Evolutionary conservation across 2,329 filamentous ascomycete genomes (phyloP), one percentile per base, ranked within the genome.

Genomic region (Penicillium sp.): DNA sequence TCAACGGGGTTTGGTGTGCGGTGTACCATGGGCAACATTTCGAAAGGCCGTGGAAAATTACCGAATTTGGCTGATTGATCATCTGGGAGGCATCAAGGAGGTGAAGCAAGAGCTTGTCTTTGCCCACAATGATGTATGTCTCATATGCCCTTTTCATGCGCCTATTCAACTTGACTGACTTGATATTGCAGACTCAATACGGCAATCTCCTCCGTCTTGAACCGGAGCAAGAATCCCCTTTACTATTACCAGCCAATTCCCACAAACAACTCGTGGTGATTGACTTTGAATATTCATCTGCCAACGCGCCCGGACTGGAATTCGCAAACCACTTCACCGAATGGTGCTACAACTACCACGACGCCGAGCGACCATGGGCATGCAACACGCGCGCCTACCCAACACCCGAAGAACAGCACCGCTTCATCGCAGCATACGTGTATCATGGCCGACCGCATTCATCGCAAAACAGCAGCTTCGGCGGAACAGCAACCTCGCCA

Each of bases 311-410:
- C 0, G 94, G 91, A 1, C 80, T 91, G 16, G 94, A 99, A 72
- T 97, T 99, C 70, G 94, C 91, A 57, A 99, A 99, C 71, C 94
- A 99, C 74, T 99, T 99, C 74, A 89, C 90, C 1, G 94, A 99
- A 74, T 99, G 94, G 94, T 89, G 90, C 65, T 97, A 97, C 79
- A 93, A 99, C 74, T 99, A 99, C 74, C 92, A 97, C 69, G 86
- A 94, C 68, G 73, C 83, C 3, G 76, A 78, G 26, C 75, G 74
- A 30, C 78, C 90, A 0, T 85, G 84, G 76, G 83, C 79, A 24
- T 93, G 90, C 79, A 85, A 87, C 65, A 82, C 82, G 5, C 75
- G 77, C 53, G 73, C 77, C 53, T 99, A 96, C 72, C 94, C 94
- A 0, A 90, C 80, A 0, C 74, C 80, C 0, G 89, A 92, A 56